Conservation (phyloP, 108 stramenopile species). For the Nannochloropsis salina region DNA sequence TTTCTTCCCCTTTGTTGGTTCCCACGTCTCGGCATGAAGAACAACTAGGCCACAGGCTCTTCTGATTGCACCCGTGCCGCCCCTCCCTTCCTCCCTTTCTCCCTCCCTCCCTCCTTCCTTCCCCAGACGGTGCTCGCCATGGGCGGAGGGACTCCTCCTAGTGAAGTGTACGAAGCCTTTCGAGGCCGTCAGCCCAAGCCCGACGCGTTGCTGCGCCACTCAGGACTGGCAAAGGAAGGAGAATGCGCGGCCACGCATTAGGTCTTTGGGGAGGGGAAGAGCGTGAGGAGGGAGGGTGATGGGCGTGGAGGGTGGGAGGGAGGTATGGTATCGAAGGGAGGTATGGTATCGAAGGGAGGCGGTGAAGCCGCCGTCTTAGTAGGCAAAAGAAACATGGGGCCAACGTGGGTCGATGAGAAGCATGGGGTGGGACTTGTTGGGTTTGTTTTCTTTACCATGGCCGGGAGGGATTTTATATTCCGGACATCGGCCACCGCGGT, state of each 20-base stretch:
- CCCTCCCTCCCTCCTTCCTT: conserved; percentile 19
- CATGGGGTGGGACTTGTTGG: too few species aligned
- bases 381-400: too few species aligned
- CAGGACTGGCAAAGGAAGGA: conserved; percentile 62
- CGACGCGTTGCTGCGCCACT: conserved; percentile 89
- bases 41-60: neutral
- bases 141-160: conserved; percentile 51
- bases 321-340: neutral
- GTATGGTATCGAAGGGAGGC: neutral
- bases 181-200: conserved; percentile 88
- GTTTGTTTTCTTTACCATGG: too few species aligned
- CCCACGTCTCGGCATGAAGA: too few species aligned
- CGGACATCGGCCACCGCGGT: too few species aligned
- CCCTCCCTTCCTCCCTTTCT: neutral
- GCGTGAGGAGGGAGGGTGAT: neutral
- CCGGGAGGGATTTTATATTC: too few species aligned
- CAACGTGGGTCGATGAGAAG: too few species aligned
- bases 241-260: neutral
- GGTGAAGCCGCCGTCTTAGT: neutral
- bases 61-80: neutral
- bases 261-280: neutral
- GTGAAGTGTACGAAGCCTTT: conserved; percentile 86
- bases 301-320: neutral
- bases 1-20: too few species aligned
- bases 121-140: conserved; percentile 47